Evolutionary conservation across 2,329 filamentous ascomycete species (phyloP).

Genomic region (Cladosporium sp.): DNA sequence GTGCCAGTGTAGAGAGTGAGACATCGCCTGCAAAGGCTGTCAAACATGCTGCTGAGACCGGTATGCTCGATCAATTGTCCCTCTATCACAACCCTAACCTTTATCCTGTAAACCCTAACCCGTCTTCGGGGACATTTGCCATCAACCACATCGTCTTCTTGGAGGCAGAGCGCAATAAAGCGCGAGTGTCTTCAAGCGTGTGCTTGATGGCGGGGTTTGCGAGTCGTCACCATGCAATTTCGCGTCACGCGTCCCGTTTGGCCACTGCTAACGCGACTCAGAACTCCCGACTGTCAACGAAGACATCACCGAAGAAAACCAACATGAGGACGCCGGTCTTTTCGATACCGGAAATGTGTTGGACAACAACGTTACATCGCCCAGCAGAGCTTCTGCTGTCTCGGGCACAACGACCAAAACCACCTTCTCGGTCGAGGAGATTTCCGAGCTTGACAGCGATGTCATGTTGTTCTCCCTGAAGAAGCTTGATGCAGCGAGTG

Average conservation of each 20-base stretch:
- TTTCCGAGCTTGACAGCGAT: conserved; percentile 38
- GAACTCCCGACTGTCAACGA: conserved; percentile 20
- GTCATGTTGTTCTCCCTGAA: conserved; percentile 39
- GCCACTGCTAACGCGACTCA: not conserved
- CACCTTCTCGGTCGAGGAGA: conserved; percentile 42
- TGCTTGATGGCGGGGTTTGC: not conserved
- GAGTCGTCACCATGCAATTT: not conserved
- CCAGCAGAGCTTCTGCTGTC: conserved; percentile 34
- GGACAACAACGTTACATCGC: conserved; percentile 6
- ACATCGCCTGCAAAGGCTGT: conserved; percentile 14
- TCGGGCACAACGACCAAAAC: conserved; percentile 47
- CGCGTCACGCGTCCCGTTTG: not conserved
- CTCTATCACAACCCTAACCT: conserved; percentile 6
- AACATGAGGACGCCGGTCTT: not conserved
- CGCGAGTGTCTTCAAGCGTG: too few relatives aligned
- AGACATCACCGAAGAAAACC: conserved; percentile 3
- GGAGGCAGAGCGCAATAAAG: too few relatives aligned
- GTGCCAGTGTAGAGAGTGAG: conserved; percentile 14
- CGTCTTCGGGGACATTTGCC: too few relatives aligned
- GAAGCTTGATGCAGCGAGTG: conserved; percentile 30
- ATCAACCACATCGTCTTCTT: too few relatives aligned
- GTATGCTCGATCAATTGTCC: not conserved
- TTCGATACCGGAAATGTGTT: conserved; percentile 5
- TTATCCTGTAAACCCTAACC: conserved; percentile 7
- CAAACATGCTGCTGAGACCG: not conserved